phyloP scores from a whole-genome alignment of 2,329 filamentous ascomycete genomes.

The Thelonectria olida region DNA sequence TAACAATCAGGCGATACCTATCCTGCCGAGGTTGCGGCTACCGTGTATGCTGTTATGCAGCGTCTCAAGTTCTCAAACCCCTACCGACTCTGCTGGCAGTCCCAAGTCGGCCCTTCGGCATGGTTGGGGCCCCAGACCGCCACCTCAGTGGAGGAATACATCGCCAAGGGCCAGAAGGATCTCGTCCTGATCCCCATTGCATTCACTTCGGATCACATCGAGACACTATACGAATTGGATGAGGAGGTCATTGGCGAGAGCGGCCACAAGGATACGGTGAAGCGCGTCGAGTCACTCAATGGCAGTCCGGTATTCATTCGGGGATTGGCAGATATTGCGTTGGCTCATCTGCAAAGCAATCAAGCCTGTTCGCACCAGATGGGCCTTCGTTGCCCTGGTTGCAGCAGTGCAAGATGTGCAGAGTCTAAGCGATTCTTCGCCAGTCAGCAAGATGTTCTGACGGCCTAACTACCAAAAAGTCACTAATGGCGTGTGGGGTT shows the following conservation, averaged over 20 bases:
- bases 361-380: slow-evolving; percentile 81
- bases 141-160: slow-evolving; percentile 86
- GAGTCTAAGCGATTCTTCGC: slow-evolving; percentile 78
- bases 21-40: slow-evolving; percentile 93
- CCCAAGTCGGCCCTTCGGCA: slow-evolving; percentile 92
- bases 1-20: slow-evolving; percentile 81
- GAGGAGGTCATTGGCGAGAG: slow-evolving; percentile 93
- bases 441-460: slow-evolving; percentile 45
- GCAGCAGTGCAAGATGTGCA: slow-evolving; percentile 86
- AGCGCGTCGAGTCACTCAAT: slow-evolving; percentile 91
- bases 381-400: slow-evolving; percentile 90
- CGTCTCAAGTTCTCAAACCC: slow-evolving; percentile 87
- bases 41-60: slow-evolving; percentile 96
- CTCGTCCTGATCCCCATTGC: slow-evolving; percentile 93
- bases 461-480: not conserved
- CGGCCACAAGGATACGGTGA: slow-evolving; percentile 80
- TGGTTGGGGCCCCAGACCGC: slow-evolving; percentile 97
- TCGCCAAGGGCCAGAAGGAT: slow-evolving; percentile 91
- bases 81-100: slow-evolving; percentile 97
- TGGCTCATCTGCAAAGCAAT: slow-evolving; percentile 77
- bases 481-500: not conserved
- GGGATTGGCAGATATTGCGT: slow-evolving; percentile 87
- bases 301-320: slow-evolving; percentile 90
- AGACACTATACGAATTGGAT: slow-evolving; percentile 94
- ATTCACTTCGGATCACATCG: slow-evolving; percentile 99